Conservation (phyloP, 306 rosid species). For the Prunus armeniaca region DNA sequence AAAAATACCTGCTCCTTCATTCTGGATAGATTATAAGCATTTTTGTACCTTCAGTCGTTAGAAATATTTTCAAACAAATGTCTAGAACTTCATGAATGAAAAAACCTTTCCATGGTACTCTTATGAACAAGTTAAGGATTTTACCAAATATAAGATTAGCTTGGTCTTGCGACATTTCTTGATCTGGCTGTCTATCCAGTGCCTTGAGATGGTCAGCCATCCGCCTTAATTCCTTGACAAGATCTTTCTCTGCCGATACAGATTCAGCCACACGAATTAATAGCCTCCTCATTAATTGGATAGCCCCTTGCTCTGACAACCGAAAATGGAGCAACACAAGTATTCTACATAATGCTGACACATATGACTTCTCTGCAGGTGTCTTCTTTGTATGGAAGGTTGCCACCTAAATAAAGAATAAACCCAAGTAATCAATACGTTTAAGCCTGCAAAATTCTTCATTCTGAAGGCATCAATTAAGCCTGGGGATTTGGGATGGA, state of each 20-base stretch:
- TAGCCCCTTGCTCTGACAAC: conserved; percentile 64
- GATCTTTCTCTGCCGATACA: conserved; percentile 39
- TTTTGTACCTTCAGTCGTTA: background rate
- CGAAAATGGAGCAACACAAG: conserved; percentile 74
- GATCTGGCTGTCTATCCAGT: conserved; percentile 52
- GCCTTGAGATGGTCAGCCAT: conserved; percentile 65
- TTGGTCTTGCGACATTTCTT: conserved; percentile 48
- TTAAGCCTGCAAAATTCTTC: conserved; percentile 8
- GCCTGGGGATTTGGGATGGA: background rate
- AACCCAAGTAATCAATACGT: conserved; percentile 14
- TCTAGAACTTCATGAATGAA: background rate
- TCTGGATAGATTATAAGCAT: background rate
- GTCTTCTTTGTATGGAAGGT: conserved; percentile 71
- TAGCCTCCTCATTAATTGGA: conserved; percentile 68
- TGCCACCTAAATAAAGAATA: conserved; percentile 49
- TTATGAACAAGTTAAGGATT: background rate
- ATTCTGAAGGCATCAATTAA: background rate
- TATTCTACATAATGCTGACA: conserved; percentile 61
- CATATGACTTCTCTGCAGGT: conserved; percentile 77
- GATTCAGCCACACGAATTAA: conserved; percentile 31
- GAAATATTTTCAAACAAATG: background rate
- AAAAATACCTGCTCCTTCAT: background rate
- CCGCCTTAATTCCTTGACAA: conserved; percentile 43
- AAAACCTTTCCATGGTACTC: background rate
- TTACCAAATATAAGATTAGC: conserved; percentile 48